Conservation (phyloP, 176 grass and related monocot genomes). For the Cenchrus americanus region DNA sequence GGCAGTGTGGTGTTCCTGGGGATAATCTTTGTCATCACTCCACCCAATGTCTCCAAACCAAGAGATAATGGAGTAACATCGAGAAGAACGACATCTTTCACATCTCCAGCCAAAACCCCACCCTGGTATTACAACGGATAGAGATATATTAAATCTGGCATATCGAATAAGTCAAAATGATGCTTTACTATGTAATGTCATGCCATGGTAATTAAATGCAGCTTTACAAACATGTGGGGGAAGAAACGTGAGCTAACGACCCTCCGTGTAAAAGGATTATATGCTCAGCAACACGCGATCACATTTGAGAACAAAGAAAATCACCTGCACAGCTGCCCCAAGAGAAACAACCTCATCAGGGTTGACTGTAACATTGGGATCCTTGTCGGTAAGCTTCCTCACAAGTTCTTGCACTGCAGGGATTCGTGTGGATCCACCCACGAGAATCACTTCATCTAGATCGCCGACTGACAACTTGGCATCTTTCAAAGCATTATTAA, state of each 20-base stretch:
- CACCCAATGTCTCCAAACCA: conserved; percentile 96
- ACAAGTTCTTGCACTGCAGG: conserved; percentile 94
- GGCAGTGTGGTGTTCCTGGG: conserved; percentile 90
- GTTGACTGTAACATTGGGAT: conserved; percentile 99
- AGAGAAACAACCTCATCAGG: conserved; percentile 98
- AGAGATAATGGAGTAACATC: conserved; percentile 88
- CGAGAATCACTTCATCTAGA: conserved; percentile 95
- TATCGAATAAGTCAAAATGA: neutral
- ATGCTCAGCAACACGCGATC: neutral
- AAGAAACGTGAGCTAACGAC: neutral
- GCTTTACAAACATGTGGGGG: neutral
- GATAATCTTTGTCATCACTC: conserved; percentile 99
- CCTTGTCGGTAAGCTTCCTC: conserved; percentile 88
- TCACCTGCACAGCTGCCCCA: conserved; percentile 95
- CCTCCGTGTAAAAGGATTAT: neutral
- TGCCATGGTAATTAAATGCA: neutral
- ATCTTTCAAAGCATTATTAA: conserved; percentile 85
- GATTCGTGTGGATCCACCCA: conserved; percentile 96
- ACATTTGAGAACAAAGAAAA: conserved; percentile 35
- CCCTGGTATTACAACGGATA: conserved; percentile 54
- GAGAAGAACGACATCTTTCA: conserved; percentile 95
- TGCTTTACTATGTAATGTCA: conserved; percentile 11
- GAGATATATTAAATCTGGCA: conserved; percentile 24
- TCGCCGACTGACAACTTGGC: conserved; percentile 86
- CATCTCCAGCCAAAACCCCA: conserved; percentile 90